Conservation (phyloP, 306 rosid genomes). For the Oxytropis ochrocephala region DNA sequence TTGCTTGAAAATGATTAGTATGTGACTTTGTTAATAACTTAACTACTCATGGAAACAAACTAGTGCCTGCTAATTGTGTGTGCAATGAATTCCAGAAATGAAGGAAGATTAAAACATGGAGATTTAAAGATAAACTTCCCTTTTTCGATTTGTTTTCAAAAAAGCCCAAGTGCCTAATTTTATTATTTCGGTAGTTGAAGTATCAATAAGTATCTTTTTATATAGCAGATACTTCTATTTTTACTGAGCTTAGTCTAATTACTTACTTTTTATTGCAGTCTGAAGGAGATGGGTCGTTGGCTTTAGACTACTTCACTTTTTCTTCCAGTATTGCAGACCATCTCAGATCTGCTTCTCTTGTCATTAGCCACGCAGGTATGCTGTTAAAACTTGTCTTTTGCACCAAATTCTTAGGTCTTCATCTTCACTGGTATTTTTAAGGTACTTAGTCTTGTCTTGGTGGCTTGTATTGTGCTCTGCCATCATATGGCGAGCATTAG, state of each 20-base stretch:
- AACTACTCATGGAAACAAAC: neutral
- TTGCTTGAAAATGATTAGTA: neutral
- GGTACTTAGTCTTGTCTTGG: neutral
- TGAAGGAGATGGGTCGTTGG: constrained; percentile 51
- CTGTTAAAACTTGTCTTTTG: neutral
- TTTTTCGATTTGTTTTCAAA: neutral
- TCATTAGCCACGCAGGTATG: constrained; percentile 80
- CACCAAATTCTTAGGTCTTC: neutral
- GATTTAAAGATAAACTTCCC: neutral
- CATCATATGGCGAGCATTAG: neutral
- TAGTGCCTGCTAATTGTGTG: neutral
- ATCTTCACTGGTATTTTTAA: neutral
- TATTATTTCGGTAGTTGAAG: neutral
- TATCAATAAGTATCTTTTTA: neutral
- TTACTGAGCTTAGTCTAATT: neutral
- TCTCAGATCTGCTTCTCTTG: constrained; percentile 80
- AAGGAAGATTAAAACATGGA: neutral
- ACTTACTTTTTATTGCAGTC: constrained; percentile 30
- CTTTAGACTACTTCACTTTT: constrained; percentile 71
- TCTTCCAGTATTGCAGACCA: constrained; percentile 85
- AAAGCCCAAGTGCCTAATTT: neutral
- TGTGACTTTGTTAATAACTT: neutral
- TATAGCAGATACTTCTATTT: neutral
- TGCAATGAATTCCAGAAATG: neutral
- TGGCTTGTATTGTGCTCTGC: constrained; percentile 8